These are phyloP conservation scores for Ustilago lituana DNA, from an alignment of 1,284 basidiomycete genomes.

Conservation along the genomic window DNA sequence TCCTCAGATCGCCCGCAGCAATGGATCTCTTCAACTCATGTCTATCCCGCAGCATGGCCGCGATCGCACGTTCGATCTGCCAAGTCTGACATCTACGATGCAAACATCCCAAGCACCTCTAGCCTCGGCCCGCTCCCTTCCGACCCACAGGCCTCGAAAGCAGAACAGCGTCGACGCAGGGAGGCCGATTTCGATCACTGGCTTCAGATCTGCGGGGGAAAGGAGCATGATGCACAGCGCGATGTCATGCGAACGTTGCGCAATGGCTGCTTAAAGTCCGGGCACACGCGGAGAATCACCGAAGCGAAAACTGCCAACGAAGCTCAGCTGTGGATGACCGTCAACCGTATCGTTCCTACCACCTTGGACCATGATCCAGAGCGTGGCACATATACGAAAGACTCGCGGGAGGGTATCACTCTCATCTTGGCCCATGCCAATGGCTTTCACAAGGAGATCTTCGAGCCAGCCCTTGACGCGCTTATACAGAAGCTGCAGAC, in stretches of 20 bases:
- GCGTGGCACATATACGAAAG: neutral
- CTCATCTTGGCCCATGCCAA: constrained; percentile 81
- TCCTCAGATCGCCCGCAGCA: constrained; percentile 46
- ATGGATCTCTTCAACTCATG: constrained; percentile 74
- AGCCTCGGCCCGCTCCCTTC: constrained; percentile 21
- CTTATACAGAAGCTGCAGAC: constrained; percentile 66
- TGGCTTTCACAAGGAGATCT: constrained; percentile 83
- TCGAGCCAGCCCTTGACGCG: constrained; percentile 74
- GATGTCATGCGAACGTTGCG: constrained; percentile 25
- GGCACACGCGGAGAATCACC: constrained; percentile 24
- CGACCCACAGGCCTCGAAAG: constrained; percentile 34
- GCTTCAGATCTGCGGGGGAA: constrained; percentile 17
- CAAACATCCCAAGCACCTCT: constrained; percentile 25
- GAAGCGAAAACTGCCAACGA: constrained; percentile 36
- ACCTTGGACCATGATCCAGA: constrained; percentile 13
- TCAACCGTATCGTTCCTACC: constrained; percentile 39
- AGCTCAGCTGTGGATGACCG: constrained; percentile 42
- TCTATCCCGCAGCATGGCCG: constrained; percentile 78
- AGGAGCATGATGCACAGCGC: constrained; percentile 14
- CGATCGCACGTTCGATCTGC: constrained; percentile 68
- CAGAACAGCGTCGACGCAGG: constrained; percentile 38
- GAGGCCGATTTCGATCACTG: constrained; percentile 39
- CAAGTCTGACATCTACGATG: constrained; percentile 36
- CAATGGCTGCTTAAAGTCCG: constrained; percentile 6
- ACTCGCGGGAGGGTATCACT: constrained; percentile 69